These are phyloP conservation scores for Cystobasidium ongulense DNA, from an alignment of 768 basidiomycete genomes.

Conservation along the genomic window DNA sequence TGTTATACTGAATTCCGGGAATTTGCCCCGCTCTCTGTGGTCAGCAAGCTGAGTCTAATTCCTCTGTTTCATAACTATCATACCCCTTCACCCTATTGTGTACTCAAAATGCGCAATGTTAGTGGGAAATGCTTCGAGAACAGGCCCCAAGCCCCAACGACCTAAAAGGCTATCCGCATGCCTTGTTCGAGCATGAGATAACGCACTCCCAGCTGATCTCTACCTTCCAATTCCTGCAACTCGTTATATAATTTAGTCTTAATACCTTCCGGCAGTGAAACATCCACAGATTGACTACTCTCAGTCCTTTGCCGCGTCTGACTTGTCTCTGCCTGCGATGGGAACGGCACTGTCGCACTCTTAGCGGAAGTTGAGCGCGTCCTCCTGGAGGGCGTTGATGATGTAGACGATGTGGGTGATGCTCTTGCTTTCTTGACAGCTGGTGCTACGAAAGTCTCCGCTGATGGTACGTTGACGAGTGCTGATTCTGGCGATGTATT, in stretches of 20 bases:
- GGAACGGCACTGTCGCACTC: neutral
- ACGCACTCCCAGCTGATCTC: slow-evolving; percentile 15
- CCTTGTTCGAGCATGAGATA: slow-evolving; percentile 28
- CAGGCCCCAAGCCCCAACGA: no score
- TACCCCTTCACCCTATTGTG: no score
- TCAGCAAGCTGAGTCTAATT: no score
- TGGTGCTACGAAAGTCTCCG: neutral
- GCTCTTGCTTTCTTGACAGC: neutral
- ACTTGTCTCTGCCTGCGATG: neutral
- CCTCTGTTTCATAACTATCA: no score
- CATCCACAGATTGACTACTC: neutral
- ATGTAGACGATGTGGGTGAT: neutral
- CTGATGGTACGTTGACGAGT: neutral
- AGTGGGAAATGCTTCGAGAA: no score
- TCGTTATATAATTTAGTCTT: neutral
- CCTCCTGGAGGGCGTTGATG: neutral
- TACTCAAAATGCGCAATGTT: no score
- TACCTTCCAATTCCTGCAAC: neutral
- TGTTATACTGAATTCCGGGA: no score
- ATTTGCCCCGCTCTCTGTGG: no score
- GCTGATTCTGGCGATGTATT: neutral
- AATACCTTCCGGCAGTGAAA: slow-evolving; percentile 2
- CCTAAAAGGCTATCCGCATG: slow-evolving; percentile 20
- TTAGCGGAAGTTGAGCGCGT: neutral
- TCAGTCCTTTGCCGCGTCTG: neutral